Evolutionary conservation across 768 basidiomycete species (phyloP).

Genomic region (Macrolepiota albuminosa): DNA sequence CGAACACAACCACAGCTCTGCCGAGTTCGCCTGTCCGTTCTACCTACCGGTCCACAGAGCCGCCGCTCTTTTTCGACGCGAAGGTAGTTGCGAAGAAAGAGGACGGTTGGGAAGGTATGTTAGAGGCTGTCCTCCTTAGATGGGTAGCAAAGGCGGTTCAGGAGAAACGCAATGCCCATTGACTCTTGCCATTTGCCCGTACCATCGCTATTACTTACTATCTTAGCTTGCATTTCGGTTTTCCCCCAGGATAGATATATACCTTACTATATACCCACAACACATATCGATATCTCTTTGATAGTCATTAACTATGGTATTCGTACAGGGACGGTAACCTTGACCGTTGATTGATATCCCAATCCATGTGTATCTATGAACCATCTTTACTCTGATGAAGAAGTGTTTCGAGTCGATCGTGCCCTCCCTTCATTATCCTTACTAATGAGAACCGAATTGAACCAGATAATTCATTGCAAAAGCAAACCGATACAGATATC

Average conservation of each 20-base stretch:
- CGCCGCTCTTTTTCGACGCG: slow-evolving; percentile 65
- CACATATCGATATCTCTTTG: neutral
- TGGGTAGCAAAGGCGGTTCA: slow-evolving; percentile 71
- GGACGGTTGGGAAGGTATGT: slow-evolving; percentile 78
- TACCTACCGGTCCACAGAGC: slow-evolving; percentile 36
- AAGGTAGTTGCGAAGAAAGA: slow-evolving; percentile 68
- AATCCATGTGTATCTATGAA: neutral
- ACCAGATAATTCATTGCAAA: neutral
- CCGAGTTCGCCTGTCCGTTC: slow-evolving; percentile 26
- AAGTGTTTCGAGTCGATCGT: neutral
- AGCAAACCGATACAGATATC: neutral
- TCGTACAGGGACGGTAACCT: neutral
- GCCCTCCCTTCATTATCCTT: neutral
- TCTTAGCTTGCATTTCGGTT: neutral
- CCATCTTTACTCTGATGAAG: neutral
- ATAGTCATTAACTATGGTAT: neutral
- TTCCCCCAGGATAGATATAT: neutral
- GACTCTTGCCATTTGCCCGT: neutral
- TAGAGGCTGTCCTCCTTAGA: slow-evolving; percentile 52
- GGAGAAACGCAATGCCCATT: slow-evolving; percentile 43
- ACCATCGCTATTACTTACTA: neutral
- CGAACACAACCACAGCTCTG: slow-evolving; percentile 20
- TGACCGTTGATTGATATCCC: neutral
- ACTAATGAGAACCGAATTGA: neutral
- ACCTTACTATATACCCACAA: neutral